Evolutionary conservation across 306 rosid species (phyloP), one percentile per base, ranked within the genome.

Genomic region (Rosa multiflora): DNA sequence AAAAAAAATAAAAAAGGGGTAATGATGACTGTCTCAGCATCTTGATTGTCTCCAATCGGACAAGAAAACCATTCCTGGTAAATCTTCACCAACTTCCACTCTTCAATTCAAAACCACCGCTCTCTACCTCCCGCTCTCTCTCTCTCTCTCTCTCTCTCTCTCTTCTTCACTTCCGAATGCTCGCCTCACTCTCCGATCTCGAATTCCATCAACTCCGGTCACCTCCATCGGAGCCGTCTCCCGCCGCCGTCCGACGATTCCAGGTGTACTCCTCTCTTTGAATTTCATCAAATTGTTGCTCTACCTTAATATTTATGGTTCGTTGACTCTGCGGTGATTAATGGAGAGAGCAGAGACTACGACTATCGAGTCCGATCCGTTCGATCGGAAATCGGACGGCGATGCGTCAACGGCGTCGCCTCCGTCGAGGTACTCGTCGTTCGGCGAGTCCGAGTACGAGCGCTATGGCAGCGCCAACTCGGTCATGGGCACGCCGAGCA

Each of bases 401-500:
- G 82, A 87, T 48, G 76, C 67, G 26, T 61, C 85, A 20, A 73
- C 83, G 2, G 42, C 64, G 2, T 82, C 72, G 48, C 72, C 79
- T 23, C 72, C 89, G 14, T 88, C 97, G 14, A 82, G 89, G 62
- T 88, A 87, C 83, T 91, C 96, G 13, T 92, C 98, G n/a, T 88
- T 86, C 76, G 96, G 86, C 21, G 98, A 90, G 29, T 91, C 98
- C 63, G 99, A 93, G 86, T 90, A 90, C 76, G 98, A 95, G 48
- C 91, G 97, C 14, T 95, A 95, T 64, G 86, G 94, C 70, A 95
- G 99, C 84, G 93, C 98, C 46, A 93, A 90, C 85, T 95, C 99
- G 20, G 82, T 68, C 9, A 88, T 93, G 92, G 97, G 96, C 20
- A 93, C 98, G 39, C 98, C 98, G 0, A 91, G 87, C 80, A 73